Base-by-base conservation (phyloP, 1,284 basidiomycete genomes). In the Rhodotorula mucilaginosa region DNA sequence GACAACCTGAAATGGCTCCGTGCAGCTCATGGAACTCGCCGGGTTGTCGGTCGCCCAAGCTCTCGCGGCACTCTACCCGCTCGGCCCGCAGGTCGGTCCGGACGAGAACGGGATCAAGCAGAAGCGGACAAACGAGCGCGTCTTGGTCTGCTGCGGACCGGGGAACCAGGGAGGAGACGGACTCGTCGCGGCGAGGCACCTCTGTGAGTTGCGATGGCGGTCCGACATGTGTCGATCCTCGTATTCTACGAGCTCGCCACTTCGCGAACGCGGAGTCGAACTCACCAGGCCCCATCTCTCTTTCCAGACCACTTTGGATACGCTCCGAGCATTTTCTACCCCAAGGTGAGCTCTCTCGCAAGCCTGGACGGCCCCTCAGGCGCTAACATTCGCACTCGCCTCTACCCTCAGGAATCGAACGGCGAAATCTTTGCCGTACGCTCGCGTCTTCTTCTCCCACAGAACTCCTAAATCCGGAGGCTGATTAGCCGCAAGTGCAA, bases 161-260 rank as follows among this genome's bases (percentile, higher is more conserved):
- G 97, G 97, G 44, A 97, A 97, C 78, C 94, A 97, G 78, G 85
- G 97, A 18, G 97, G 96, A 7, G 97, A 99, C 81, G 97, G 97
- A 3, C 84, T 99, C 0, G 96, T 98, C 4, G 97, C 97, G 21
- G 96, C 97, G 48, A 85, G 96, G 44, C 97, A 99, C 82, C 86
- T 99, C 7, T 87, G 91, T 91, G 74, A 74, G 85, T 80, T 65
- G 0, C 31, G 39, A 13, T 44, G 1, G 39, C 39, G 39, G 39
- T 44, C 39, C 39, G 39, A 2, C 2, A 1, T 5, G 29, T 19
- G 19, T 12, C 19, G 39, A 8, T 18, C 15, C 1, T 21, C 19
- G 15, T 34, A 34, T 4, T 23, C 44, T 3, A 10, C 44, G 39
- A 7, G 39, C 39, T 39, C 39, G 39, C 39, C 8, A 39, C 39